phyloP scores from a whole-genome alignment of 495 filamentous ascomycete species.

The Aspergillus bridgeri region DNA sequence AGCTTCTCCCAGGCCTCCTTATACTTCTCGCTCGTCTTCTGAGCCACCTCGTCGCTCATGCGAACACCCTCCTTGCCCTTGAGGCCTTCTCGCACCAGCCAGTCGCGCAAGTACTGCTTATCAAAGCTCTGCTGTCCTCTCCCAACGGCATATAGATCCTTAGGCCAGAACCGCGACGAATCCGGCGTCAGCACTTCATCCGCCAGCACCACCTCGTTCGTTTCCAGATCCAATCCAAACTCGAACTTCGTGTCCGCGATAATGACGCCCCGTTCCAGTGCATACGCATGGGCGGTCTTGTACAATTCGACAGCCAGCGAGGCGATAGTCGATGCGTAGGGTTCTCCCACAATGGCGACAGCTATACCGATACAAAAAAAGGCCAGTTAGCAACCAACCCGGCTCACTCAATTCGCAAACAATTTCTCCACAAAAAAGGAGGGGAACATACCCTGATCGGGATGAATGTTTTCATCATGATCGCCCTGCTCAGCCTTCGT shows the following conservation, averaged over 20 bases:
- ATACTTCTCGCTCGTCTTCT: conserved; percentile 63
- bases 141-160: conserved; percentile 67
- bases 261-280: conserved; percentile 75
- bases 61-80: conserved; percentile 66
- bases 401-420: background rate
- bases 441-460: conserved; percentile 51
- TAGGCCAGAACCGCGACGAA: conserved; percentile 85
- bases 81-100: conserved; percentile 68
- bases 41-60: conserved; percentile 62
- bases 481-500: conserved; percentile 85
- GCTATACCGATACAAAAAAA: conserved; percentile 35
- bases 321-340: conserved; percentile 73
- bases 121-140: conserved; percentile 78
- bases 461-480: conserved; percentile 90
- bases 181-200: conserved; percentile 92
- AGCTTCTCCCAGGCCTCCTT: conserved; percentile 66
- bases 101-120: conserved; percentile 89
- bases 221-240: conserved; percentile 70
- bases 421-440: background rate
- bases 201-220: conserved; percentile 74
- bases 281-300: conserved; percentile 68
- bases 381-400: conserved; percentile 9
- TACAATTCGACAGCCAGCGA: conserved; percentile 70
- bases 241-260: conserved; percentile 90
- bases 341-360: conserved; percentile 64